Evolutionary conservation across 169 alveolate species (phyloP), one percentile per base, ranked within the genome.

Genomic region (Babesia divergens): DNA sequence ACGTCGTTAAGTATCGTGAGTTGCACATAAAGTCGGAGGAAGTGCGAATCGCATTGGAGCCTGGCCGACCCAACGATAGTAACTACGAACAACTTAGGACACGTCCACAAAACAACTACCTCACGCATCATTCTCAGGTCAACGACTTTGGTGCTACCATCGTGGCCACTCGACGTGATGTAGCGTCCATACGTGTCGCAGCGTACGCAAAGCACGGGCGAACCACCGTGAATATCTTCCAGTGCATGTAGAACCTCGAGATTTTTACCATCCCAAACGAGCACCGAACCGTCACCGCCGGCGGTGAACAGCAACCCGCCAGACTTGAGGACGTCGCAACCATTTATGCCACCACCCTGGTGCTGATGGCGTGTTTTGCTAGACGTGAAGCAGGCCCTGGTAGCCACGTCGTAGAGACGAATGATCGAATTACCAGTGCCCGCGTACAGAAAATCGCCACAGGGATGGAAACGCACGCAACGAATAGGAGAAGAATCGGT

Each of bases 391-490:
- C 93, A 87, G 14, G 68, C 46, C 13, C 83, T 32, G 4, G 93
- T 80, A 40, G 83, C 74, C 8, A 87, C 49, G 58, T 87, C 93
- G 64, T 65, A 87, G 26, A 87, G 71, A 32, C 89, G 81, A 22
- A 83, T 28, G 24, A 87, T 53, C 28, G 86, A 79, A 76, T 70
- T 87, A 49, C 55, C 65, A 46, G 89, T 87, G 34, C 93, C 84
- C 9, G 83, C 86, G 64, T 66, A 79, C 38, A 87, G 47, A 56
- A 87, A 87, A 65, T 87, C 93, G 18, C 93, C 93, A 52, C 93
- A 87, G 35, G 93, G 93, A 44, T 87, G 93, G 58, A 87, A 77
- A 16, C 65, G 59, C 47, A 77, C 32, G 43, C 83, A 77, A 18
- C 93, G 81, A 31, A 87, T 65, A 20, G 32, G 29, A 50, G 55